Conservation (phyloP, 495 filamentous ascomycete genomes). For the Eremomyces bilateralis region DNA sequence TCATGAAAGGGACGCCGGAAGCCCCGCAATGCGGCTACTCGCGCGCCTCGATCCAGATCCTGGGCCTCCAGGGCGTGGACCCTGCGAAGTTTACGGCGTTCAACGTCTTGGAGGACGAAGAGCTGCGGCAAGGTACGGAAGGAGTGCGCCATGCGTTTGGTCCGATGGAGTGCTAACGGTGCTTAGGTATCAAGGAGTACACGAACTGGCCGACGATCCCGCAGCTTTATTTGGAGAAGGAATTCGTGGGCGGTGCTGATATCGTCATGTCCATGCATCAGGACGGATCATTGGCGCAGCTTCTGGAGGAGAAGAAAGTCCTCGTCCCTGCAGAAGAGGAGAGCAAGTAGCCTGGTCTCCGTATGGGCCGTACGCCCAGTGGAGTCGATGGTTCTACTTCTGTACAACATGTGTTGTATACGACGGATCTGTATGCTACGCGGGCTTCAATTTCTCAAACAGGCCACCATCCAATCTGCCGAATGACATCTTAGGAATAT, state of each 20-base stretch:
- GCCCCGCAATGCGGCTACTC: constrained; percentile 97
- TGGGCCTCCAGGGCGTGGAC: constrained; percentile 86
- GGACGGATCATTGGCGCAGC: constrained; percentile 75
- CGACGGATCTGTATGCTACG: too few relatives aligned
- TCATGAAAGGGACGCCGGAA: constrained; percentile 98
- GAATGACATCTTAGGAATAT: too few relatives aligned
- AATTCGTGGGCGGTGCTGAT: constrained; percentile 93
- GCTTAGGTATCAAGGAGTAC: constrained; percentile 93
- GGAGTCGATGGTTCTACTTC: too few relatives aligned
- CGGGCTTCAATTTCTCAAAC: too few relatives aligned
- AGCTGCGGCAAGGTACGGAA: constrained; percentile 56
- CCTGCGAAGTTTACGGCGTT: constrained; percentile 92
- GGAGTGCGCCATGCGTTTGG: too few relatives aligned
- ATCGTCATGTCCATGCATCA: constrained; percentile 96
- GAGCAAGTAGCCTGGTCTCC: too few relatives aligned
- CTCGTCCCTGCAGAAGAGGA: too few relatives aligned
- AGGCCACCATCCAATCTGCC: too few relatives aligned
- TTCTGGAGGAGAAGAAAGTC: constrained; percentile 78
- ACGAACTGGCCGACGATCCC: constrained; percentile 98
- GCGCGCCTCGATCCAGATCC: constrained; percentile 79
- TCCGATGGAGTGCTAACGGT: too few relatives aligned
- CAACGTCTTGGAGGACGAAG: constrained; percentile 83
- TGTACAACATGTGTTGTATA: too few relatives aligned
- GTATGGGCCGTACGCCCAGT: too few relatives aligned
- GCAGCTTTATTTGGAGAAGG: constrained; percentile 82